Conservation (phyloP, 306 rosid genomes). For the Sindora glabra region DNA sequence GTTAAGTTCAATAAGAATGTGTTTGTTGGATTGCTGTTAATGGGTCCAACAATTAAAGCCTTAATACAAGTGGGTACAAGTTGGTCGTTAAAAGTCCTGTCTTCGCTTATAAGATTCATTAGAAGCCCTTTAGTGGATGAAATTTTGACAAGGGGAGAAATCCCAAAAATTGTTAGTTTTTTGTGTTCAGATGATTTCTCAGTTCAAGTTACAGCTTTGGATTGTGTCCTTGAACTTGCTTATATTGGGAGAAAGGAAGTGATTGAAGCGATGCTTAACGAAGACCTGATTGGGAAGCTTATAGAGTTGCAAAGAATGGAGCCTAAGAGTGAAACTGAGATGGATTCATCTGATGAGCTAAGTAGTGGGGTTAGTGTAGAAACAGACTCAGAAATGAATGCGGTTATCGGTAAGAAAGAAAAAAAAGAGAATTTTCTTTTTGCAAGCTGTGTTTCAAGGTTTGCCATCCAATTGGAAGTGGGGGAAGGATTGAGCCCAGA, state of each 20-base stretch:
- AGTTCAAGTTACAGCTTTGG: slow-evolving; percentile 32
- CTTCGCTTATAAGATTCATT: slow-evolving; percentile 31
- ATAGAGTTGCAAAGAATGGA: slow-evolving; percentile 48
- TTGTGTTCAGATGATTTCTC: slow-evolving; percentile 15
- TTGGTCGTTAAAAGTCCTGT: slow-evolving; percentile 33
- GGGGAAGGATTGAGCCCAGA: slow-evolving; percentile 48
- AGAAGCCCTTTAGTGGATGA: slow-evolving; percentile 52
- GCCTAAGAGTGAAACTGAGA: background rate
- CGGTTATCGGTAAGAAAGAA: background rate
- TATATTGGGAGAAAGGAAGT: slow-evolving; percentile 52
- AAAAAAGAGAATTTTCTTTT: slow-evolving; percentile 5
- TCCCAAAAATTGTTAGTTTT: slow-evolving; percentile 26
- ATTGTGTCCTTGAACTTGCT: slow-evolving; percentile 43
- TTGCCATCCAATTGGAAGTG: slow-evolving; percentile 44
- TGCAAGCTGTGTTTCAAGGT: slow-evolving; percentile 42
- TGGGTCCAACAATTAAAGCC: slow-evolving; percentile 50
- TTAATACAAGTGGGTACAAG: slow-evolving; percentile 27
- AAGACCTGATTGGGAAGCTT: slow-evolving; percentile 33
- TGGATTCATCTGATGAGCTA: background rate
- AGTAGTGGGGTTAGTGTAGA: background rate
- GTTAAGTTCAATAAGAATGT: slow-evolving; percentile 59
- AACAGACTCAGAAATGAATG: background rate
- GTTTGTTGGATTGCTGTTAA: slow-evolving; percentile 60
- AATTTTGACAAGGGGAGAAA: slow-evolving; percentile 27
- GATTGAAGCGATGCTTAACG: slow-evolving; percentile 35